Percentiles rank a stretch among this genome's conserved stretches.
Conservation (phyloP, 139 green algal genomes). For the Chlamydomonas eustigma region DNA sequence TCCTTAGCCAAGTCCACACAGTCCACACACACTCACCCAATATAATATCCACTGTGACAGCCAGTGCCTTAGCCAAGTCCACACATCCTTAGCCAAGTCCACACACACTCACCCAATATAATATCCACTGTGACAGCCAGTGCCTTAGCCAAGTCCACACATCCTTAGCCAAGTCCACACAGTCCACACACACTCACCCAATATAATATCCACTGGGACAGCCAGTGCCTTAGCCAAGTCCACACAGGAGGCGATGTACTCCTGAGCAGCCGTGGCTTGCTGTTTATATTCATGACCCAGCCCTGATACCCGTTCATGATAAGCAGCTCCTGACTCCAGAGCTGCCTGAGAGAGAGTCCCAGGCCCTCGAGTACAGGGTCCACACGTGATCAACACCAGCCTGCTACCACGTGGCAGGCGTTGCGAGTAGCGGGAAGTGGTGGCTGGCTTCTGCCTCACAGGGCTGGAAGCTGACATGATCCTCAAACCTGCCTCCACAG, state of each 20-base stretch:
- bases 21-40: not conserved
- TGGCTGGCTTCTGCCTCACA: not conserved
- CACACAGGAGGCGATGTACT: not conserved
- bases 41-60: not conserved
- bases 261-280: not conserved
- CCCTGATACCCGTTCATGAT: not conserved
- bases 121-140: not conserved
- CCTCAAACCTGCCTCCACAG: not conserved
- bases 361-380: not conserved
- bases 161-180: too few relatives aligned
- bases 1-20: too few relatives aligned
- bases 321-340: not conserved
- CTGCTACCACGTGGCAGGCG: not conserved
- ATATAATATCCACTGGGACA: not conserved
- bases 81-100: too few relatives aligned
- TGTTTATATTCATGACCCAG: not conserved
- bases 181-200: not conserved
- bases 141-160: not conserved
- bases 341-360: not conserved
- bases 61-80: not conserved
- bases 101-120: not conserved
- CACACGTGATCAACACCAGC: not conserved
- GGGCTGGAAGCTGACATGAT: not conserved
- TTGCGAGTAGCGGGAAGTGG: not conserved
- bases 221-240: not conserved